Evolutionary conservation across 306 rosid genomes (phyloP), one percentile per base, ranked within the genome.

Genomic region (Sophora flavescens): DNA sequence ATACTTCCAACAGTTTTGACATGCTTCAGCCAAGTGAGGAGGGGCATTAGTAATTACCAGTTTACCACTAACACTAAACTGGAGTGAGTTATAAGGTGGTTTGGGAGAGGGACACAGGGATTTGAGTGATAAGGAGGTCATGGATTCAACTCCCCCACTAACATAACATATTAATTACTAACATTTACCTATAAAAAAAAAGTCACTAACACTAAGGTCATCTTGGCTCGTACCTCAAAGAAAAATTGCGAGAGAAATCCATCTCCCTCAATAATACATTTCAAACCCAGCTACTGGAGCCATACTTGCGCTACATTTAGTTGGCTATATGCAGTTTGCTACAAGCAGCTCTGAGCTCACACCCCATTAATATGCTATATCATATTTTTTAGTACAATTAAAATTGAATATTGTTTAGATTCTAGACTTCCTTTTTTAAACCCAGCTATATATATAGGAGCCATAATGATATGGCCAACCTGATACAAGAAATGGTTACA

Each of bases 1-100:
- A 68, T 59, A 66, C 38, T 59, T 45, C 57, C 63, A 22, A 35
- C 42, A 63, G 61, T 28, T 63, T 63, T 64, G 60, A 62, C 48
- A 61, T 42, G 39, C 44, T 78, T 65, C 60, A 18, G 6, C 50
- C 17, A 61, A 48, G 15, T 45, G 45, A 44, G n/a, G 15, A 57
- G 59, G 57, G 59, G 56, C 22, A 67, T 15, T 67, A 57, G 60
- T 67, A 67, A 28, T 41, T 44, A 56, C 18, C 48, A 22, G 22
- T 22, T 22, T 22, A 22, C 1, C 22, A 22, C 22, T 22, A 22
- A 22, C 22, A 18, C 35, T 77, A 30, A 67, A n/a, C n/a, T n/a
- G n/a, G n/a, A n/a, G n/a, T n/a, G n/a, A n/a, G n/a, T n/a, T n/a
- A n/a, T n/a, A n/a, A n/a, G n/a, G n/a, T n/a, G n/a, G n/a, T n/a